Base-by-base conservation (phyloP, 305 asterid species). In the Fraxinus floribunda region DNA sequence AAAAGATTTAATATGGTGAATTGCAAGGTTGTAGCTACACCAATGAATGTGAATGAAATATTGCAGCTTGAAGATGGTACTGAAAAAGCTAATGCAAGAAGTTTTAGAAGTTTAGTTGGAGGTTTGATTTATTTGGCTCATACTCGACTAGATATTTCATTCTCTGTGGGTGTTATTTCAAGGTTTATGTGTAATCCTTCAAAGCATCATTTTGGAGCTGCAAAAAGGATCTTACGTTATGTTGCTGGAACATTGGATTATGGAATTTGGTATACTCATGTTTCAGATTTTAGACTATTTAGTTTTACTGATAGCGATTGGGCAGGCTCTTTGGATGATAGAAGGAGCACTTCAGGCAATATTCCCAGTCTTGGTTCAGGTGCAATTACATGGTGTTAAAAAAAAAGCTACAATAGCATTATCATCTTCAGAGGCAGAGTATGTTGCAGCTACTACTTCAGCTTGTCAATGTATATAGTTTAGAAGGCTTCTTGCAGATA, bases 71-170 rank as follows among this genome's bases (percentile, higher is more conserved):
- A 39, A 8, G 11, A 39, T 39, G 75, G 78, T 4, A 10, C 26
- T 4, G 30, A 52, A 9, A 46, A 36, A 4, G 83, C 13, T 8
- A 7, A 81, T 39, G 36, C 9, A 0, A 78, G n/a, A n/a, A 75
- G 11, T n/a, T 79, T 41, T 11, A 41, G 82, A 66, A 62, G 72
- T 18, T 24, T 82, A 1, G 66, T 85, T 64, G 70, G 77, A 18
- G 80, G 81, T 9, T 62, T 82, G 15, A 79, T 16, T 34, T 82
- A 79, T 22, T 30, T 82, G 24, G 34, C 72, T 18, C 74, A 16
- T 2, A 20, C 75, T 2, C 7, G 22, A 6, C 78, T 64, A 0
- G 9, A 81, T 8, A 70, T 79, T 55, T 15, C 74, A 1, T 81
- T 73, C 10, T 52, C 4, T n/a, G 24, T 77, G 24, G 32, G 64